Conservation (phyloP, 2,329 filamentous ascomycete species). For the Penicillium expansum region DNA sequence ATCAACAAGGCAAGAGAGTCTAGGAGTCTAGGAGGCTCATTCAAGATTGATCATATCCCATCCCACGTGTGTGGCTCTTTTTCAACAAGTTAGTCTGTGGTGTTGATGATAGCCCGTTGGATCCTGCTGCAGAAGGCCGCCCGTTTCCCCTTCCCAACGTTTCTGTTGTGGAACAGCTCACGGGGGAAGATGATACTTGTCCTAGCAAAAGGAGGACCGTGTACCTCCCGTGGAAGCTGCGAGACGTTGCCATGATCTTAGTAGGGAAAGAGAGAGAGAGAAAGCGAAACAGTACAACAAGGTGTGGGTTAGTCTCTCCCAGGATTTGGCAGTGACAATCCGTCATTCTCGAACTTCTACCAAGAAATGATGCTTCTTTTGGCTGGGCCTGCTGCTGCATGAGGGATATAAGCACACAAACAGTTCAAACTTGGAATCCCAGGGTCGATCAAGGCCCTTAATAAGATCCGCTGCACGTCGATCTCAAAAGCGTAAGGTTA, state of each 20-base stretch:
- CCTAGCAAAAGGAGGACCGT: not conserved
- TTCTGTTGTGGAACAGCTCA: slow-evolving; percentile 34
- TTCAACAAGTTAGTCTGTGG: not conserved
- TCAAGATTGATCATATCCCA: slow-evolving; percentile 1
- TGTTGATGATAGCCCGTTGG: slow-evolving; percentile 18
- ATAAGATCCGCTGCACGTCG: slow-evolving; percentile 14
- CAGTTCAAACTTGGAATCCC: slow-evolving; percentile 11
- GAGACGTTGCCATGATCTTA: not conserved
- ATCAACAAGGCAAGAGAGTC: not conserved
- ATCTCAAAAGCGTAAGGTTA: slow-evolving; percentile 13
- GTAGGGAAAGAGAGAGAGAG: not conserved
- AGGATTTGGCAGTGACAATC: not conserved
- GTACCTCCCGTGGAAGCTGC: not conserved
- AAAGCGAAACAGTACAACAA: slow-evolving; percentile 1
- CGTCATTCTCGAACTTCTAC: not conserved
- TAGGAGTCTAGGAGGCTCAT: not conserved
- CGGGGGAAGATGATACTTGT: slow-evolving; percentile 4
- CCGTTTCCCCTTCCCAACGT: slow-evolving; percentile 33
- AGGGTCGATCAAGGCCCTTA: slow-evolving; percentile 9
- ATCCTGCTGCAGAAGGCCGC: slow-evolving; percentile 32
- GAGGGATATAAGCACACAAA: slow-evolving; percentile 25
- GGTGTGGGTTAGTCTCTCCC: not conserved
- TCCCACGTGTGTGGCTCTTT: slow-evolving; percentile 8
- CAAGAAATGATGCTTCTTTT: slow-evolving; percentile 10
- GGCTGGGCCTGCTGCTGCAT: slow-evolving; percentile 17